Conservation (phyloP, 768 basidiomycete genomes). For the Leccinellum luteum region DNA sequence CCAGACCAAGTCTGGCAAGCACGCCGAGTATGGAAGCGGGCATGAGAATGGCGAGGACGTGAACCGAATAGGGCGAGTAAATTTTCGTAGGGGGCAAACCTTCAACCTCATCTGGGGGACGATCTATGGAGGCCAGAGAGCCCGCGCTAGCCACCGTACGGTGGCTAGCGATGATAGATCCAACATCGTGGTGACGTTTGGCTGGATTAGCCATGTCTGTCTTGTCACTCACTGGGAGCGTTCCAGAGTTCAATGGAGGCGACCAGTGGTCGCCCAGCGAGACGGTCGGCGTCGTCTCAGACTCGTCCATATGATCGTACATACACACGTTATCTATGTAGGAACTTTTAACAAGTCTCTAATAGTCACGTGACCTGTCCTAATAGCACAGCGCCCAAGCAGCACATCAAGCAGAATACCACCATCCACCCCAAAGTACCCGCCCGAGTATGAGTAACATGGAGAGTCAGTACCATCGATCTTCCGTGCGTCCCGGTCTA, state of each 20-base stretch:
- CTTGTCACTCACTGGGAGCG: constrained; percentile 5
- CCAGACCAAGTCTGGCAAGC: constrained; percentile 76
- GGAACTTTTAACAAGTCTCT: too few species aligned
- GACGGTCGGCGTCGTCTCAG: neutral
- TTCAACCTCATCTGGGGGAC: constrained; percentile 36
- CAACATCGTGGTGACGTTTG: constrained; percentile 28
- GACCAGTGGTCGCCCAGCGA: too few species aligned
- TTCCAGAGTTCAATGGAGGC: neutral
- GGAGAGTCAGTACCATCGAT: constrained; percentile 65
- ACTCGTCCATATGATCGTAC: too few species aligned
- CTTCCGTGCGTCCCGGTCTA: neutral
- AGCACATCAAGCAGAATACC: neutral
- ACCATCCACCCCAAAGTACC: neutral
- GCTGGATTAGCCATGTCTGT: neutral
- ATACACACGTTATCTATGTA: too few species aligned
- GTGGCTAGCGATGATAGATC: constrained; percentile 35
- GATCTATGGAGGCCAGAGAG: constrained; percentile 43
- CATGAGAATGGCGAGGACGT: constrained; percentile 68
- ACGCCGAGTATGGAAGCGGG: constrained; percentile 85
- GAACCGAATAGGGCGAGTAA: constrained; percentile 55
- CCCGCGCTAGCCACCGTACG: constrained; percentile 30
- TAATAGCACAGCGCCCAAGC: neutral
- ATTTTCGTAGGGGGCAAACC: constrained; percentile 34
- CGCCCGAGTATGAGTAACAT: constrained; percentile 69
- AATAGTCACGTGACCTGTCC: constrained; percentile 12